A percentile compares a stretch with the other conserved stretches of the same genome.
Evolutionary conservation across 306 rosid genomes (phyloP).

Genomic region (Aeschynomene evenia): DNA sequence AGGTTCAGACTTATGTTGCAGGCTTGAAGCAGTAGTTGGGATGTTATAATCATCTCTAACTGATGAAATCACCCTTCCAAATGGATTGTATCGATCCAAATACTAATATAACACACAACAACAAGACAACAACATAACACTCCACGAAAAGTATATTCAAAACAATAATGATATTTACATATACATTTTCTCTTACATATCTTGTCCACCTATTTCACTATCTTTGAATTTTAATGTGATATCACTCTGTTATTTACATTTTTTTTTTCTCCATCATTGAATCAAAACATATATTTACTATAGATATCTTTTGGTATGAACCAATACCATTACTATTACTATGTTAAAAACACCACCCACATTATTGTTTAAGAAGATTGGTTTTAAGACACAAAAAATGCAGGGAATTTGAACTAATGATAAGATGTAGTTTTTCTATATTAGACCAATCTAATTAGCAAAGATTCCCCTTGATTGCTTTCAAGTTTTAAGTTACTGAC

Average conservation of each 20-base stretch:
- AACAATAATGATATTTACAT: too few species aligned
- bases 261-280: too few species aligned
- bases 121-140: conserved; percentile 45
- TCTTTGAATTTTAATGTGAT: too few species aligned
- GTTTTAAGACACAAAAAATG: conserved; percentile 19
- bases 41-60: conserved; percentile 52
- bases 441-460: conserved; percentile 22
- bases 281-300: too few species aligned
- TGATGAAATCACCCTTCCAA: conserved; percentile 45
- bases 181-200: too few species aligned
- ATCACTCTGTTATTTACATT: too few species aligned
- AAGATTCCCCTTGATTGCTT: conserved; percentile 31
- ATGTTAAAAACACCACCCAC: conserved; percentile 31
- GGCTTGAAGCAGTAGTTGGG: conserved; percentile 45
- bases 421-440: background rate
- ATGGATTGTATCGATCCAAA: conserved; percentile 39
- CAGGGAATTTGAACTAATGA: conserved; percentile 7
- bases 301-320: too few species aligned
- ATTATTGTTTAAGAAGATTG: conserved; percentile 14
- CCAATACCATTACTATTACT: too few species aligned
- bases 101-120: conserved; percentile 28
- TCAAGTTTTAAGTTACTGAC: conserved; percentile 17
- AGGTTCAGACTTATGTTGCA: conserved; percentile 42
- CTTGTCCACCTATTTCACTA: too few species aligned
- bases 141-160: conserved; percentile 32